A percentile compares a stretch with the other conserved stretches of the same genome.
These are phyloP conservation scores for Colletotrichum gloeosporioides DNA, from an alignment of 2,329 filamentous ascomycete genomes.

Conservation along the genomic window DNA sequence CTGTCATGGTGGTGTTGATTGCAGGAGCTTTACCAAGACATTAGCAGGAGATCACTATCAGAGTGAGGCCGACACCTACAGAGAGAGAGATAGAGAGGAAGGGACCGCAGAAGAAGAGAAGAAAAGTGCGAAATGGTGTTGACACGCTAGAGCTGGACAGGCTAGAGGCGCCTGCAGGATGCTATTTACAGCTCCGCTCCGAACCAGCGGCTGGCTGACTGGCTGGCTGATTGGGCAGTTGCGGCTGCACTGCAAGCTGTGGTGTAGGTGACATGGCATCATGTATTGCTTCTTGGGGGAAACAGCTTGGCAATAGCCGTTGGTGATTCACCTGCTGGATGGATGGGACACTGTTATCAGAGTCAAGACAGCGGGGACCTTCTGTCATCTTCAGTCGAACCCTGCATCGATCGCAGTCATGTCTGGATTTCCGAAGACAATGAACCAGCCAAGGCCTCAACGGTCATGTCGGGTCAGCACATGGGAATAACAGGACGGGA, in stretches of 20 bases:
- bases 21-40: not conserved
- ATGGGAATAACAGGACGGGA: not conserved
- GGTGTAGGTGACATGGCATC: not conserved
- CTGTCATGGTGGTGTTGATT: not conserved
- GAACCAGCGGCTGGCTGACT: not conserved
- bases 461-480: not conserved
- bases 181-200: slow-evolving; percentile 4
- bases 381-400: not conserved
- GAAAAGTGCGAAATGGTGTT: not conserved
- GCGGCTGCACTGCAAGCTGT: not conserved
- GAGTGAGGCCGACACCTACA: not conserved
- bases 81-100: not conserved
- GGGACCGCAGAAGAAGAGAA: not conserved
- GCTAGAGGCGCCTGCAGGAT: slow-evolving; percentile 7
- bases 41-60: not conserved
- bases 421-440: not conserved
- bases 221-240: not conserved
- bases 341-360: slow-evolving; percentile 1
- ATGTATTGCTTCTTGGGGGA: slow-evolving; percentile 1
- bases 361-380: not conserved
- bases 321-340: not conserved
- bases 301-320: slow-evolving; percentile 17
- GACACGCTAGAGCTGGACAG: not conserved
- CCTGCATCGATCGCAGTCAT: not conserved
- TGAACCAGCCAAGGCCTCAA: not conserved